Evolutionary conservation across 129 eudicot species (phyloP).

Genomic region (Centrapalus pauciflorus): DNA sequence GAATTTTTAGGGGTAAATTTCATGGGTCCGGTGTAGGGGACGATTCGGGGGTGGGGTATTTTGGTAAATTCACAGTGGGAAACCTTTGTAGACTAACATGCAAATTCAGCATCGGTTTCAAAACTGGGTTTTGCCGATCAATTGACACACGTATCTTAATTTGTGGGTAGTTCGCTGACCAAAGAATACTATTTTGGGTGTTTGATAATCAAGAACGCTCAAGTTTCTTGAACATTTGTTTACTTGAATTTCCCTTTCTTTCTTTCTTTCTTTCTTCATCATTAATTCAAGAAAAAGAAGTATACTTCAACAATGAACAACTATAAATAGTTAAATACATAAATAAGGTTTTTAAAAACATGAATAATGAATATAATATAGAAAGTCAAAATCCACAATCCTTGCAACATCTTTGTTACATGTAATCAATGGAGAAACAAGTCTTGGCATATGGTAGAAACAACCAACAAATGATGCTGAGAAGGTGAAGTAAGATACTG

Average conservation of each 20-base stretch:
- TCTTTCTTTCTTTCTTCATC: not conserved
- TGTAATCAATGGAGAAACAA: no score
- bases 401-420: no score
- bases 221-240: not conserved
- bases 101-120: slow-evolving; percentile 19
- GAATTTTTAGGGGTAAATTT: not conserved
- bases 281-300: not conserved
- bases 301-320: no score
- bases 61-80: slow-evolving; percentile 16
- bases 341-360: no score
- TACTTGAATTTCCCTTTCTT: not conserved
- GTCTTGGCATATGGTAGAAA: no score
- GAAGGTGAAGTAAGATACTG: no score
- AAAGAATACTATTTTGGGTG: slow-evolving; percentile 16
- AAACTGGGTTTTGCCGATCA: slow-evolving; percentile 2
- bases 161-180: slow-evolving; percentile 13
- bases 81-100: slow-evolving; percentile 12
- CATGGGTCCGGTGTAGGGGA: slow-evolving; percentile 3
- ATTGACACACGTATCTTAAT: slow-evolving; percentile 19
- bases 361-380: no score
- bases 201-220: not conserved
- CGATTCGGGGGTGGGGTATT: slow-evolving; percentile 17
- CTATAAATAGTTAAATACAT: no score
- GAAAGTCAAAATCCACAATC: no score
- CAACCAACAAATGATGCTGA: no score